phyloP scores from a whole-genome alignment of 192 early-diverging fungal species.

The Geranomyces variabilis region DNA sequence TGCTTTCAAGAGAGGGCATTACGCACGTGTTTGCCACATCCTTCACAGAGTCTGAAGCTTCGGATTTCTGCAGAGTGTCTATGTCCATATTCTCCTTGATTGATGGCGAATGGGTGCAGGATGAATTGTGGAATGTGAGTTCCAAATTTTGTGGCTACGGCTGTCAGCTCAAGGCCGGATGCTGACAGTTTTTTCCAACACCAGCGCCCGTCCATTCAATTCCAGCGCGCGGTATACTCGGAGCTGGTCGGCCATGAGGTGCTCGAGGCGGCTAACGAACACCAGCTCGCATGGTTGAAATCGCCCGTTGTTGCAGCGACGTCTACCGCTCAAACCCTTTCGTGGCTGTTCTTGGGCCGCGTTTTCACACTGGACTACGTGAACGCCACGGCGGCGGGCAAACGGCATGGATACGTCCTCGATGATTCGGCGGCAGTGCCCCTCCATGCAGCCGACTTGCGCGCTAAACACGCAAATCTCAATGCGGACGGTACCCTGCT shows the following conservation, averaged over 20 bases:
- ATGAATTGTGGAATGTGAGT: slow-evolving; percentile 25
- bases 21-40: slow-evolving; percentile 14
- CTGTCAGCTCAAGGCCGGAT: neutral
- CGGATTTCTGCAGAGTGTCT: slow-evolving; percentile 15
- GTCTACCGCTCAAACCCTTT: slow-evolving; percentile 1
- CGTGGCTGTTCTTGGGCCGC: slow-evolving; percentile 25
- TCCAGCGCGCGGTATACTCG: slow-evolving; percentile 12
- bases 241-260: slow-evolving; percentile 27
- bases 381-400: neutral
- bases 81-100: slow-evolving; percentile 20
- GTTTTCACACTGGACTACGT: slow-evolving; percentile 29
- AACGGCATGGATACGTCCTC: slow-evolving; percentile 23
- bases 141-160: neutral
- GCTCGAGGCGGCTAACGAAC: slow-evolving; percentile 5
- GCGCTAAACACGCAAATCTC: slow-evolving; percentile 10
- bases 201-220: neutral
- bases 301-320: slow-evolving; percentile 18
- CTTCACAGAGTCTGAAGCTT: neutral
- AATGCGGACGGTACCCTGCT: slow-evolving; percentile 18
- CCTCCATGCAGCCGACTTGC: neutral
- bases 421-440: slow-evolving; percentile 5
- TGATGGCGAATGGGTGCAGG: slow-evolving; percentile 25
- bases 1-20: neutral
- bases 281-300: slow-evolving; percentile 18
- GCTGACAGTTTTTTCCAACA: neutral